Conservation (phyloP, 495 filamentous ascomycete genomes). For the Talaromyces trachyspermus region DNA sequence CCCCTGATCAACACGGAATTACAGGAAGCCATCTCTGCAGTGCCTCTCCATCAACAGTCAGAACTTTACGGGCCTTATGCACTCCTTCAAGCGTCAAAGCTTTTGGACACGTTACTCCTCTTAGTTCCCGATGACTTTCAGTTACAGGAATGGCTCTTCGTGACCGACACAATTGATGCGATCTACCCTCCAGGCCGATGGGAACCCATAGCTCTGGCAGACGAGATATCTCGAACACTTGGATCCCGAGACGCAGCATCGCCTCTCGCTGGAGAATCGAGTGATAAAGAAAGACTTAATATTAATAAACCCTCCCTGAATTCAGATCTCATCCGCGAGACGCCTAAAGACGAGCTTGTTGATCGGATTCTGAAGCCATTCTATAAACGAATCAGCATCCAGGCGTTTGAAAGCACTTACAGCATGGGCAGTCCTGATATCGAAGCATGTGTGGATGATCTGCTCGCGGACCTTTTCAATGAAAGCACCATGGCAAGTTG, state of each 20-base stretch:
- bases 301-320: conserved; percentile 36
- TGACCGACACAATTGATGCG: conserved; percentile 94
- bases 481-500: conserved; percentile 49
- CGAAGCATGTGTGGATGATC: conserved; percentile 55
- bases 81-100: conserved; percentile 83
- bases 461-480: conserved; percentile 80
- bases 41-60: conserved; percentile 61
- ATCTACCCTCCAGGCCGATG: conserved; percentile 75
- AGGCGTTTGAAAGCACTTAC: conserved; percentile 87
- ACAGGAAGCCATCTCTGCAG: conserved; percentile 69
- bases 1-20: conserved; percentile 83
- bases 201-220: conserved; percentile 69
- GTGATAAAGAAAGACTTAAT: conserved; percentile 25
- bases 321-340: conserved; percentile 36
- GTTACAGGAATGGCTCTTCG: conserved; percentile 89
- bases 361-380: conserved; percentile 76
- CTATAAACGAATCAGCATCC: conserved; percentile 84
- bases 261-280: conserved; percentile 26
- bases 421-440: conserved; percentile 66
- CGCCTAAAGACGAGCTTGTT: conserved; percentile 62
- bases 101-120: conserved; percentile 79
- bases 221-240: conserved; percentile 77
- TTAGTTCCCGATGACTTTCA: conserved; percentile 92
- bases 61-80: conserved; percentile 69
- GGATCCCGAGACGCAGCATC: conserved; percentile 41